Percentiles rank a stretch among this genome's conserved stretches.
Conservation (phyloP, 345 rosid species). For the Hibiscus trionum region DNA sequence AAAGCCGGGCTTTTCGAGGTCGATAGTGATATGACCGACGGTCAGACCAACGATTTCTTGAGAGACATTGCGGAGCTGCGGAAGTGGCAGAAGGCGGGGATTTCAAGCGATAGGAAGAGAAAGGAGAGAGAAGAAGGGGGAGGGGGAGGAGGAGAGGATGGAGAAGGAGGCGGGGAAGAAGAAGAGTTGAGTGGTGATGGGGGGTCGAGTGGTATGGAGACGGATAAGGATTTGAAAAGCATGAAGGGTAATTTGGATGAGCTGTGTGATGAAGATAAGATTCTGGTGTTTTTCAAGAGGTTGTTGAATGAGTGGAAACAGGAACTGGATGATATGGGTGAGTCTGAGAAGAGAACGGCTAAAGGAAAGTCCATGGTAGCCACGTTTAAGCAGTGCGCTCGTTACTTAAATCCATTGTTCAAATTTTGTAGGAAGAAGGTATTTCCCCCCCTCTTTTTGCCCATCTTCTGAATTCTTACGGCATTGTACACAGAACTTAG, state of each 20-base stretch:
- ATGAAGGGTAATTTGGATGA: conserved; percentile 88
- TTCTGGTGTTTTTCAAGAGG: conserved; percentile 81
- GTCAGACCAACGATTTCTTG: conserved; percentile 19
- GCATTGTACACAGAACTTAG: neutral
- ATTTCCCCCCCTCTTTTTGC: neutral
- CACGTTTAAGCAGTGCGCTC: conserved; percentile 90
- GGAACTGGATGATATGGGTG: conserved; percentile 73
- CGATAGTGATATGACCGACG: neutral
- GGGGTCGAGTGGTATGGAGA: conserved; percentile 74
- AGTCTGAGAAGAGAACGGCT: conserved; percentile 76
- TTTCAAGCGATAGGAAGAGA: conserved; percentile 62
- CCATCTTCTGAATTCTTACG: neutral
- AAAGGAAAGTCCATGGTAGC: conserved; percentile 89
- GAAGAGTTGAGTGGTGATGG: conserved; percentile 75
- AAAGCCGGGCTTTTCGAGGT: neutral
- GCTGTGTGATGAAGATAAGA: conserved; percentile 82
- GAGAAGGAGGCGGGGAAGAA: conserved; percentile 62
- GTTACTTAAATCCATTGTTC: conserved; percentile 85
- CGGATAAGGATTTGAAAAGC: conserved; percentile 55
- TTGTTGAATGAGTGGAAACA: conserved; percentile 90
- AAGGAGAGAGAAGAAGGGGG: conserved; percentile 79
- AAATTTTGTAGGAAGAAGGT: conserved; percentile 97
- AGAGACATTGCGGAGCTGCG: conserved; percentile 84
- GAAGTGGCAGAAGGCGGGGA: conserved; percentile 89
- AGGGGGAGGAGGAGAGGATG: conserved; percentile 60